Conservation (phyloP, 768 basidiomycete genomes). For the Gymnopilus junonius region DNA sequence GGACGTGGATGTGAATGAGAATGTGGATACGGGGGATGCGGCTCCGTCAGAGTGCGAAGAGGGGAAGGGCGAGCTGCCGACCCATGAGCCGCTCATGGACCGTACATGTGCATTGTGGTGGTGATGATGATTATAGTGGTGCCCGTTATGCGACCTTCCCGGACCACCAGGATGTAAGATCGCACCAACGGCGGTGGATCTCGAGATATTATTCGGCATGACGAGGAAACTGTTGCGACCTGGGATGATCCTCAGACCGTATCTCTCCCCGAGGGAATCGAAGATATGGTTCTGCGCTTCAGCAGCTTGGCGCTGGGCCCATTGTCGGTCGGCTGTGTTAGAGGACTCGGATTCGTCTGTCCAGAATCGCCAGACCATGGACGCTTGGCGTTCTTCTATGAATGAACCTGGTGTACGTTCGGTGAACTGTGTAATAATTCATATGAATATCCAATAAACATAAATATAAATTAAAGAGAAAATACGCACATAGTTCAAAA, state of each 20-base stretch:
- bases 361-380: conserved; percentile 88
- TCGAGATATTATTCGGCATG: conserved; percentile 80
- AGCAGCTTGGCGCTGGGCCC: conserved; percentile 86
- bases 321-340: conserved; percentile 60
- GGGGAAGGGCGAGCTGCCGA: conserved; percentile 36
- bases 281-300: conserved; percentile 94
- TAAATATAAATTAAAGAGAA: not conserved
- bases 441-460: too few relatives aligned
- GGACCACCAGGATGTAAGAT: conserved; percentile 71
- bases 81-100: not conserved
- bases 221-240: conserved; percentile 82
- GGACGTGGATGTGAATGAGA: not conserved
- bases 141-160: conserved; percentile 34
- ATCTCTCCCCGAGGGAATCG: conserved; percentile 84
- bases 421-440: conserved; percentile 61
- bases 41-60: not conserved
- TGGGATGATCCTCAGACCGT: conserved; percentile 82
- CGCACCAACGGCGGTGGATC: conserved; percentile 83
- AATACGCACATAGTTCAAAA: conserved; percentile 77
- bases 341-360: conserved; percentile 41
- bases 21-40: too few relatives aligned
- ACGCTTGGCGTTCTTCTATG: conserved; percentile 82
- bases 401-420: conserved; percentile 89
- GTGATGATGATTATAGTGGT: not conserved
- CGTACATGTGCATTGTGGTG: not conserved